A percentile compares a stretch with the other conserved stretches of the same genome.
Evolutionary conservation across 2,329 filamentous ascomycete species (phyloP).

Genomic region (Xylaria sp.): DNA sequence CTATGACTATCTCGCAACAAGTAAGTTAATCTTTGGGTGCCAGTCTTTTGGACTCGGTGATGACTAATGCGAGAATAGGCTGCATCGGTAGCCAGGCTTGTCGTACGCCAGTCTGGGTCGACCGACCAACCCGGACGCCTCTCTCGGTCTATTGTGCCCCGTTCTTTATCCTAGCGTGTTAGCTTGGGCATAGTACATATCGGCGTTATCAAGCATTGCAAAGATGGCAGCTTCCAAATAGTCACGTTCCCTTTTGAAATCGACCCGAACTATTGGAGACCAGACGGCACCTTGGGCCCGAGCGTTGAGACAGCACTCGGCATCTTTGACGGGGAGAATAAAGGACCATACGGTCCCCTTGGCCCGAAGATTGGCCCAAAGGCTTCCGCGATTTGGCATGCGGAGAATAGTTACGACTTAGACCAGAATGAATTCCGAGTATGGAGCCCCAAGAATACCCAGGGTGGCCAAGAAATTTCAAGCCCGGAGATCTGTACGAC

Average conservation of each 20-base stretch:
- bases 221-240: neutral
- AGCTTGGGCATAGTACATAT: neutral
- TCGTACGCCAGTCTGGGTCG: too few species aligned
- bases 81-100: neutral
- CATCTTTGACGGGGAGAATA: too few species aligned
- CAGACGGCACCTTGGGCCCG: too few species aligned
- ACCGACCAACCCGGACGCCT: too few species aligned
- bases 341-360: too few species aligned
- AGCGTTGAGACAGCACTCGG: too few species aligned
- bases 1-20: neutral
- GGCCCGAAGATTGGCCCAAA: too few species aligned
- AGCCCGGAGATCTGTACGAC: neutral
- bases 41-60: neutral
- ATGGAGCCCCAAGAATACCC: neutral
- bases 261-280: neutral
- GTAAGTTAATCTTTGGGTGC: neutral
- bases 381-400: too few species aligned
- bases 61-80: neutral
- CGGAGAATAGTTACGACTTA: neutral
- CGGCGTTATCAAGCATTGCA: neutral
- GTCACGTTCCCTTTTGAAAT: neutral
- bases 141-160: neutral
- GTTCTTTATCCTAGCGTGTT: neutral
- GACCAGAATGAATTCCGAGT: neutral
- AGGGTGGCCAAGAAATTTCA: neutral